Conservation (phyloP, 352 stramenopile species). For the Nothophytophthora sp. region DNA sequence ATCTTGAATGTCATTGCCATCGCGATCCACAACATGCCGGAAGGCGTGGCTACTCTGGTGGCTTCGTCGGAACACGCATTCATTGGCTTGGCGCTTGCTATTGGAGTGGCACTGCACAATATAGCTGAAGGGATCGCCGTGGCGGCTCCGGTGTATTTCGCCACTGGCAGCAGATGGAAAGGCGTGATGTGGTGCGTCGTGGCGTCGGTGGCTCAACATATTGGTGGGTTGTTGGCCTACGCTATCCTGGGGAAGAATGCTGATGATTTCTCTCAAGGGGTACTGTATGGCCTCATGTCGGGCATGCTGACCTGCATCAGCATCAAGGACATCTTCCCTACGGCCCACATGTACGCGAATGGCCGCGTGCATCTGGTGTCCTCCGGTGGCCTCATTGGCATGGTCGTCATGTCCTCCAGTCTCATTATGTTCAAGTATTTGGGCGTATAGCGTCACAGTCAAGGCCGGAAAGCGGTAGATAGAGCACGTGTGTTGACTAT, state of each 20-base stretch:
- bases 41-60: constrained; percentile 95
- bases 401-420: constrained; percentile 89
- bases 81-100: constrained; percentile 88
- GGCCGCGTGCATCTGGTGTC: constrained; percentile 80
- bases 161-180: constrained; percentile 91
- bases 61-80: constrained; percentile 84
- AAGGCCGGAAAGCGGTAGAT: no score
- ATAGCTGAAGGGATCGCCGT: constrained; percentile 96
- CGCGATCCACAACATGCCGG: constrained; percentile 95
- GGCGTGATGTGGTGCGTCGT: constrained; percentile 92
- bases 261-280: constrained; percentile 57
- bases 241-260: constrained; percentile 54
- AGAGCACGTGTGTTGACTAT: no score
- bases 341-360: constrained; percentile 86
- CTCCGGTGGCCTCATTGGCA: constrained; percentile 75
- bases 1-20: constrained; percentile 93
- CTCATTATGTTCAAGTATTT: constrained; percentile 87
- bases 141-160: constrained; percentile 95
- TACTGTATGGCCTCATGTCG: constrained; percentile 91
- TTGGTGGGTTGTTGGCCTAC: constrained; percentile 89
- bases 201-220: constrained; percentile 83
- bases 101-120: constrained; percentile 96
- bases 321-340: constrained; percentile 91
- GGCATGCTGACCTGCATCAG: constrained; percentile 96
- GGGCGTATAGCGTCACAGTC: constrained; percentile 32